Percentiles rank a stretch among this genome's conserved stretches.
phyloP scores from a whole-genome alignment of 108 stramenopile genomes.

The Cyclotella distinguenda region DNA sequence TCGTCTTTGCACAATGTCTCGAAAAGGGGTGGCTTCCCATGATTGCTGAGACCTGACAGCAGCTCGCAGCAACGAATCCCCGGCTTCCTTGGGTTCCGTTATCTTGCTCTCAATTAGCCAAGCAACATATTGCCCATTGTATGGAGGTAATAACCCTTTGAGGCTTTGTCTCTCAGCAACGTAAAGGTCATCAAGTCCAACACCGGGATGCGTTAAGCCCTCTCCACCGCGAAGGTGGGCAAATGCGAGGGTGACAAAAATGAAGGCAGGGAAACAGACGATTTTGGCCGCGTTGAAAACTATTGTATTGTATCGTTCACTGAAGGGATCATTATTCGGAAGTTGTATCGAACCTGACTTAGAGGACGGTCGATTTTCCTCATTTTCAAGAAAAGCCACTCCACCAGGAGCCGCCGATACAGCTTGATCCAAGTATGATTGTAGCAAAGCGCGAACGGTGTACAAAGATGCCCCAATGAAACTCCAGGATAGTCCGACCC shows the following conservation, averaged over 20 bases:
- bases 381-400: conserved; percentile 11
- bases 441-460: conserved; percentile 34
- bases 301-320: conserved; percentile 24
- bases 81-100: not conserved
- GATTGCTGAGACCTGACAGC: conserved; percentile 22
- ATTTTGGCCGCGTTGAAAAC: conserved; percentile 35
- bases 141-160: conserved; percentile 24
- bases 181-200: conserved; percentile 18
- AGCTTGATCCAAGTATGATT: conserved; percentile 42
- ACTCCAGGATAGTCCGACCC: conserved; percentile 31
- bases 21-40: conserved; percentile 24
- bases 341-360: no score
- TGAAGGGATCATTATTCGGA: conserved; percentile 41
- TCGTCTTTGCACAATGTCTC: conserved; percentile 27
- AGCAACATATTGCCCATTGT: conserved; percentile 20
- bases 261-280: conserved; percentile 30
- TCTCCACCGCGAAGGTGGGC: conserved; percentile 45
- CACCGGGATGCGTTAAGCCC: conserved; percentile 27
- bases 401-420: conserved; percentile 24
- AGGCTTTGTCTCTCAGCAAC: conserved; percentile 4
- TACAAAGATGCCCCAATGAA: conserved; percentile 31
- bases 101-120: conserved; percentile 14
- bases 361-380: no score
- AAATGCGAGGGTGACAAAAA: conserved; percentile 27
- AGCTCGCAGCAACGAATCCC: conserved; percentile 22